Evolutionary conservation across 805 yeast genomes (phyloP), one percentile per base, ranked within the genome.

Genomic region (Brettanomyces nanus): DNA sequence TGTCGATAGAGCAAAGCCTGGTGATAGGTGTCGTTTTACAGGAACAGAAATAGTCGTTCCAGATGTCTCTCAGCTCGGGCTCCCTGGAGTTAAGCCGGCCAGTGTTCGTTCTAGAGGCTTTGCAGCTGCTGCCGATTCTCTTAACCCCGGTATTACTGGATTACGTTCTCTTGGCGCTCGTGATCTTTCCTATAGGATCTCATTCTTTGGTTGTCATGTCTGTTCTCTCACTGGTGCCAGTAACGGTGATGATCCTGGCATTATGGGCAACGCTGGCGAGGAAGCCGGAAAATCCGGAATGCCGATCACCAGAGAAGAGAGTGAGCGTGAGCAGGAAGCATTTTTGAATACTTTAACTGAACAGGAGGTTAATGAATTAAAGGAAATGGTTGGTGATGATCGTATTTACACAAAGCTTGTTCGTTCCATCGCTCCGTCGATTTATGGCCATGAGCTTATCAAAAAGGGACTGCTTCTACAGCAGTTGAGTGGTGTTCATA

Each of bases 31-130:
- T 63, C 76, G 77, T 47, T 87, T 92, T 58, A 85, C 95, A 0
- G 98, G 98, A 33, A 81, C 95, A 1, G 92, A 87, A 55, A 86
- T 92, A 42, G 97, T 89, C 6, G 76, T 90, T 17, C 98, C 98
- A 1, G 97, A 90, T 60, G 83, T 92, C 5, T 68, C 95, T 2
- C 98, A 92, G 62, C 68, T 90, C 38, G 96, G 97, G 4, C 66
- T 92, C 27, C 98, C 98, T 0, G 98, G 98, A 45, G 78, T 90
- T 15, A 90, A 87, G 54, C 92, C 98, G 4, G 75, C 80, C 45
- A 74, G 94, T 4, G 65, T 84, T 28, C 71, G 85, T 53, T 62
- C 66, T 35, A 59, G 77, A 19, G 76, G 78, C 18, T 63, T 66
- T 41, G 73, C 69, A 4, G 67, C 80, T 4, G 51, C 65, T 4